Evolutionary conservation across 2,329 filamentous ascomycete genomes (phyloP).

Genomic region (Raffaelea arxii): DNA sequence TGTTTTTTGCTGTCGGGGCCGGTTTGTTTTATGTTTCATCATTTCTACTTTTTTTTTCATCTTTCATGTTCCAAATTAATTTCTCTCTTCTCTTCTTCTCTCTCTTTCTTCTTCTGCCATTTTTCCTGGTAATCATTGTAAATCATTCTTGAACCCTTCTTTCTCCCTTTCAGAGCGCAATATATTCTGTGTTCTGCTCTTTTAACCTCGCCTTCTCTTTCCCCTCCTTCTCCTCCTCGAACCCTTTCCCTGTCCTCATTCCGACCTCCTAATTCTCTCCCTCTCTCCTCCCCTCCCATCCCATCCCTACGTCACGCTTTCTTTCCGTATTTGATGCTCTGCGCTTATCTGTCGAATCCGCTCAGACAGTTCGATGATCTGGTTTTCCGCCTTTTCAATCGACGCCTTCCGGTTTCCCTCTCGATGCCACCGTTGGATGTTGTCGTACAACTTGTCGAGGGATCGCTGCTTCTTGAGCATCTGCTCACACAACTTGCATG

Average conservation of each 20-base stretch:
- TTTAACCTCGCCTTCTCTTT: neutral
- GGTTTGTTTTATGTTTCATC: too few species aligned
- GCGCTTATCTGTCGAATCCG: constrained; percentile 47
- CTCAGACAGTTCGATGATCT: constrained; percentile 55
- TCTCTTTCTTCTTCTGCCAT: neutral
- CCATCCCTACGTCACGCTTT: constrained; percentile 4
- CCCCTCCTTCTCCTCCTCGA: neutral
- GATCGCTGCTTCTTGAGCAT: constrained; percentile 77
- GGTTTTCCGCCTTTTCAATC: constrained; percentile 59
- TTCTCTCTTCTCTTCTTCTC: neutral
- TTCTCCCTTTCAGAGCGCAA: neutral
- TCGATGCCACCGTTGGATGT: constrained; percentile 66
- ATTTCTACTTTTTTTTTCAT: too few species aligned
- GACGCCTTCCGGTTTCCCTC: constrained; percentile 67
- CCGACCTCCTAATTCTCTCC: neutral
- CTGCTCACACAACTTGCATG: constrained; percentile 81
- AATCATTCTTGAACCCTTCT: neutral
- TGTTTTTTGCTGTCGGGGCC: too few species aligned
- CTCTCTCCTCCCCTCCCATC: neutral
- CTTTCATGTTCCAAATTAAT: neutral
- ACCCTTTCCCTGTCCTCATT: neutral
- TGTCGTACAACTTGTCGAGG: constrained; percentile 61
- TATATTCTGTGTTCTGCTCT: neutral
- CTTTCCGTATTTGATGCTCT: constrained; percentile 24
- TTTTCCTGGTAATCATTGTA: too few species aligned